phyloP scores from a whole-genome alignment of 306 rosid species.

The Leucaena leucocephala region DNA sequence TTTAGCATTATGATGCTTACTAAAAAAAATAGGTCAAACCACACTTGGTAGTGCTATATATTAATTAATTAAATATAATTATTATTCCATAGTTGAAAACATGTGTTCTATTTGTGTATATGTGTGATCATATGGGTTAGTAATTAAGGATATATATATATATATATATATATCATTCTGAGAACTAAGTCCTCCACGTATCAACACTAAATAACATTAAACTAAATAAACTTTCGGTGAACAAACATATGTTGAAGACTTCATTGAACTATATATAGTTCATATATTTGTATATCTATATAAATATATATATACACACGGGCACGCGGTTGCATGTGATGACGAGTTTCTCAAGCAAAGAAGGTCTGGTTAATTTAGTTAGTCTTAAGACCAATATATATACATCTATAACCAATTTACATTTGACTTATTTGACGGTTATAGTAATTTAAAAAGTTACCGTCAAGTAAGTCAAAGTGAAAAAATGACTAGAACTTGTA shows the following conservation, averaged over 20 bases:
- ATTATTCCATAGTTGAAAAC: constrained; percentile 18
- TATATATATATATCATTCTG: neutral
- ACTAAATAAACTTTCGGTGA: neutral
- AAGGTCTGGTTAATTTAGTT: neutral
- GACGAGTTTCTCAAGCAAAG: neutral
- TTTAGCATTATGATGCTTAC: constrained; percentile 1
- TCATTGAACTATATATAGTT: neutral
- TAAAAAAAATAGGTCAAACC: constrained; percentile 4
- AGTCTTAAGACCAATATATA: neutral
- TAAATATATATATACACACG: too few relatives aligned
- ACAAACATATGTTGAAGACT: neutral
- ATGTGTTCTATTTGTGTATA: neutral
- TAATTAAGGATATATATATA: too few relatives aligned
- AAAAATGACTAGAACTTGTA: too few relatives aligned
- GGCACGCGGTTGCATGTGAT: neutral
- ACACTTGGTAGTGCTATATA: constrained; percentile 7
- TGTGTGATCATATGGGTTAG: neutral
- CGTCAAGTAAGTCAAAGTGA: too few relatives aligned
- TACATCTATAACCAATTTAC: neutral
- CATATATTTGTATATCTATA: neutral
- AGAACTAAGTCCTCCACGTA: neutral
- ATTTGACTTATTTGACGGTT: too few relatives aligned
- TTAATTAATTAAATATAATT: neutral
- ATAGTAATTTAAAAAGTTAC: too few relatives aligned
- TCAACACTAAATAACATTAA: constrained; percentile 7